A percentile compares a stretch with the other conserved stretches of the same genome.
These are phyloP conservation scores for Coemansia sp. DNA, from an alignment of 192 early-diverging fungal species.

Conservation along the genomic window DNA sequence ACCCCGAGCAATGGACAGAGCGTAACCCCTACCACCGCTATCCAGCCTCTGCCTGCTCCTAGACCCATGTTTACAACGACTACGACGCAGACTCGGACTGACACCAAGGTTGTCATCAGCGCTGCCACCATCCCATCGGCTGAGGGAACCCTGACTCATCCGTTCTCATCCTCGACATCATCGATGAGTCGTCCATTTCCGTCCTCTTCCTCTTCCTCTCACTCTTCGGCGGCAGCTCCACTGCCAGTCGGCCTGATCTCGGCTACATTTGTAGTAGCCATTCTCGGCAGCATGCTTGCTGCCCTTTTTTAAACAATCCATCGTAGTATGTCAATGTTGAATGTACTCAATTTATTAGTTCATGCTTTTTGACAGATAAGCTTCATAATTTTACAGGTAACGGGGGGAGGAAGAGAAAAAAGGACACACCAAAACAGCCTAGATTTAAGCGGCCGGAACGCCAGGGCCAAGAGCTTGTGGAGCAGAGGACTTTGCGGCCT, in stretches of 20 bases:
- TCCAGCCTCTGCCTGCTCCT: neutral
- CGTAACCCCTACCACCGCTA: neutral
- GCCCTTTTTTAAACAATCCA: neutral
- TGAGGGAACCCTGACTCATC: neutral
- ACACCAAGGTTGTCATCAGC: neutral
- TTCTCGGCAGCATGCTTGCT: neutral
- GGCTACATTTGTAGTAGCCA: neutral
- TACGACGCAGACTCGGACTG: neutral
- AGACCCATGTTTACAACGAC: neutral
- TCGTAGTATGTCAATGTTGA: neutral
- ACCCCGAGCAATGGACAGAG: neutral
- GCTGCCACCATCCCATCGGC: neutral
- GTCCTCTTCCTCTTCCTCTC: neutral
- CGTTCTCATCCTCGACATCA: neutral
- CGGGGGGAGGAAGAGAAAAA: neutral
- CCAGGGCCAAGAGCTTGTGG: neutral
- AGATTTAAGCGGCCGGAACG: neutral
- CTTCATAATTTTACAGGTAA: neutral
- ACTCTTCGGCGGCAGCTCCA: neutral
- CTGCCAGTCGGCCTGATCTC: neutral
- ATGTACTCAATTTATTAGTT: neutral
- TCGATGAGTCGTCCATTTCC: neutral
- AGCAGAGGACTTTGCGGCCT: conserved; percentile 21
- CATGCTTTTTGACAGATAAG: neutral
- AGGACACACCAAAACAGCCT: neutral